Evolutionary conservation across 768 basidiomycete genomes (phyloP).

Genomic region (Lactifluus rugatus): DNA sequence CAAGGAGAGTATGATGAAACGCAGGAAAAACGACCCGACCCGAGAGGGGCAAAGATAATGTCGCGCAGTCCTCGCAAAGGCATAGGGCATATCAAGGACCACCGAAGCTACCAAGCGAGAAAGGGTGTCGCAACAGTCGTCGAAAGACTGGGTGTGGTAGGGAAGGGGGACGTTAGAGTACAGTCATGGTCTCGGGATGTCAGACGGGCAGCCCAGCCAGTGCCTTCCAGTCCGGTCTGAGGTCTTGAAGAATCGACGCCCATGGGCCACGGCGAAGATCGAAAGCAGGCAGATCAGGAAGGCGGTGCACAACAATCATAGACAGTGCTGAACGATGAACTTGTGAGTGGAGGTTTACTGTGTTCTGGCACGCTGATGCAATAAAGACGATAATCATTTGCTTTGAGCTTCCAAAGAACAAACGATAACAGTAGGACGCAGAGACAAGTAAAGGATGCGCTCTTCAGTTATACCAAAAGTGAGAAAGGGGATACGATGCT

Average conservation of each 20-base stretch:
- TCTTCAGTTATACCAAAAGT: neutral
- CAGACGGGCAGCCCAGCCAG: neutral
- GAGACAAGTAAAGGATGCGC: neutral
- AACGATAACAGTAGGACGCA: neutral
- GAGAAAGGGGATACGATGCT: neutral
- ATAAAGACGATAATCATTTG: too few relatives aligned
- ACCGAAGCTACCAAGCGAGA: neutral
- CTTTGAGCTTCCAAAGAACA: neutral
- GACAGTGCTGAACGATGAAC: too few relatives aligned
- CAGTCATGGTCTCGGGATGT: neutral
- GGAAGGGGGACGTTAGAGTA: neutral
- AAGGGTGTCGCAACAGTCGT: neutral
- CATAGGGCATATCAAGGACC: conserved; percentile 9
- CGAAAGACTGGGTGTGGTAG: neutral
- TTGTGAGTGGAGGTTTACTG: too few relatives aligned
- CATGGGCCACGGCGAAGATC: too few relatives aligned
- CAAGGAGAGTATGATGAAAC: neutral
- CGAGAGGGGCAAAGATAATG: neutral
- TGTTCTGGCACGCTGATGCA: too few relatives aligned
- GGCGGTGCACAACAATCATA: too few relatives aligned
- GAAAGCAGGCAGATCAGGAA: neutral
- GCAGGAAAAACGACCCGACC: neutral
- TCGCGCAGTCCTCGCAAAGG: neutral
- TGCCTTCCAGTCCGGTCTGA: neutral
- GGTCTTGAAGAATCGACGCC: neutral